Percentiles rank a stretch among this genome's conserved stretches.
phyloP scores from a whole-genome alignment of 176 grass and related monocot genomes.

The Zoysia japonica region DNA sequence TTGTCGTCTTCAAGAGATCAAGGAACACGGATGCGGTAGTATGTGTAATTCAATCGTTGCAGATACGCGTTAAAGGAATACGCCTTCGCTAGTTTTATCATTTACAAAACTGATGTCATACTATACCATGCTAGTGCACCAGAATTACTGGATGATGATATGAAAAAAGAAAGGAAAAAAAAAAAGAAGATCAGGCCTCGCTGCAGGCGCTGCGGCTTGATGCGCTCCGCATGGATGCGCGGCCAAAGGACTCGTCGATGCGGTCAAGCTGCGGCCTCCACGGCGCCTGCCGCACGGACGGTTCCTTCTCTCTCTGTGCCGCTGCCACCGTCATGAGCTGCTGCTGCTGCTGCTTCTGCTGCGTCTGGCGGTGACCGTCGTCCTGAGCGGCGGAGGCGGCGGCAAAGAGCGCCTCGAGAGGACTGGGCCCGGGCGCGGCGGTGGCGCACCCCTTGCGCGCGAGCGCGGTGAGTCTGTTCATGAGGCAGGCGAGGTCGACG shows the following conservation, averaged over 20 bases:
- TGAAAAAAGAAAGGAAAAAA: neutral
- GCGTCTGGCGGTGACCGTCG: no score
- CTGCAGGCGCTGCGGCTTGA: slow-evolving; percentile 38
- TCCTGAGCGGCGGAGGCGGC: no score
- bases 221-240: slow-evolving; percentile 45
- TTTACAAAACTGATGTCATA: no score
- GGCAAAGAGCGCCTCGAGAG: slow-evolving; percentile 52
- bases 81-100: no score
- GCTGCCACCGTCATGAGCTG: neutral
- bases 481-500: slow-evolving; percentile 80
- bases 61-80: no score
- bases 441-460: slow-evolving; percentile 45
- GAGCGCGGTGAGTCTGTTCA: slow-evolving; percentile 75
- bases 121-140: no score
- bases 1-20: no score
- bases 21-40: no score
- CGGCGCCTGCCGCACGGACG: neutral
- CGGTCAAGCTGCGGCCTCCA: slow-evolving; percentile 71
- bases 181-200: slow-evolving; percentile 3
- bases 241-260: slow-evolving; percentile 72
- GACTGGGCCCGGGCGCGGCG: slow-evolving; percentile 21
- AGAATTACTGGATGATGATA: neutral
- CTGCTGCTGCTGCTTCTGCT: no score
- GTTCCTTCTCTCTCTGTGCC: neutral
- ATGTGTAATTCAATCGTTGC: no score